phyloP scores from a whole-genome alignment of 352 stramenopile genomes.

The Phytopythium ostracodes region DNA sequence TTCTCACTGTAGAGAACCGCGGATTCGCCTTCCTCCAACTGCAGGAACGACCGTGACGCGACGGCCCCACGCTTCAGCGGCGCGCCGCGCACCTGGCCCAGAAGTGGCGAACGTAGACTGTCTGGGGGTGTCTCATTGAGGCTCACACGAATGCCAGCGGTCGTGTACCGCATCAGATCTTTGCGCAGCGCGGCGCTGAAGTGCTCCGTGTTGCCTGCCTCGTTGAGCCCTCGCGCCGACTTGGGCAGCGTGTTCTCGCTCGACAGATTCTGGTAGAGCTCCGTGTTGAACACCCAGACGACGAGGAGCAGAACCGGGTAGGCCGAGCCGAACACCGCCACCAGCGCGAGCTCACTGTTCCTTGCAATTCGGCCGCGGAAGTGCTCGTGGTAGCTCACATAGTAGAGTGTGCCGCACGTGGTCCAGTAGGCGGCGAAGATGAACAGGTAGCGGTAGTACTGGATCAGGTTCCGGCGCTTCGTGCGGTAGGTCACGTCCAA shows the following conservation, averaged over 20 bases:
- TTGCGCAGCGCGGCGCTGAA: slow-evolving; percentile 77
- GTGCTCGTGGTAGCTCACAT: slow-evolving; percentile 56
- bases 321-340: slow-evolving; percentile 57
- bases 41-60: slow-evolving; percentile 43
- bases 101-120: slow-evolving; percentile 36
- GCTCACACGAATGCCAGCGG: slow-evolving; percentile 75
- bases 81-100: slow-evolving; percentile 28
- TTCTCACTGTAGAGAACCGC: slow-evolving; percentile 75
- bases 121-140: slow-evolving; percentile 53
- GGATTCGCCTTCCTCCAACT: slow-evolving; percentile 58
- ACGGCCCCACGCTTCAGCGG: slow-evolving; percentile 42
- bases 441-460: slow-evolving; percentile 85
- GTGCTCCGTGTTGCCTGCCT: slow-evolving; percentile 55
- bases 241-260: slow-evolving; percentile 66
- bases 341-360: slow-evolving; percentile 55
- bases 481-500: slow-evolving; percentile 81
- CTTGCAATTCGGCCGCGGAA: slow-evolving; percentile 60
- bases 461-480: slow-evolving; percentile 75
- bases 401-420: slow-evolving; percentile 65
- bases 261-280: slow-evolving; percentile 76
- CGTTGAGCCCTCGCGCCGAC: slow-evolving; percentile 35
- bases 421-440: slow-evolving; percentile 72
- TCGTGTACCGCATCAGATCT: slow-evolving; percentile 85
- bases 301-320: slow-evolving; percentile 71
- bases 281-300: slow-evolving; percentile 81